These are phyloP conservation scores for Ciborinia camelliae DNA, from an alignment of 2,329 filamentous ascomycete species.

Conservation along the genomic window DNA sequence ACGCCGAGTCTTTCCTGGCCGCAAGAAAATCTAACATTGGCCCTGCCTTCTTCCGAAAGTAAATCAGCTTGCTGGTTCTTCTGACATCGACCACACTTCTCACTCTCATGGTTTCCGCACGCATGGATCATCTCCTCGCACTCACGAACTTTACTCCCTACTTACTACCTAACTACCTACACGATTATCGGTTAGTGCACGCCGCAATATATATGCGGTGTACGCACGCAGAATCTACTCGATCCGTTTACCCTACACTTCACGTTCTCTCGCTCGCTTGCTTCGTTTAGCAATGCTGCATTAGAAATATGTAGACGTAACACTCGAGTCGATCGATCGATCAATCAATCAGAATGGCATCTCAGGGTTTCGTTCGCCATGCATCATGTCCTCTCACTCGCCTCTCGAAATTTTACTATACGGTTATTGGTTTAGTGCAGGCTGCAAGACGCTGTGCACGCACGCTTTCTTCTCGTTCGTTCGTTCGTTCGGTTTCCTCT, in stretches of 20 bases:
- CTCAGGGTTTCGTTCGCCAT: no score
- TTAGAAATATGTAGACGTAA: neutral
- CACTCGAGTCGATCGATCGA: no score
- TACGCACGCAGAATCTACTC: neutral
- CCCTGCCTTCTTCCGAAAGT: neutral
- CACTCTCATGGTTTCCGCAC: neutral
- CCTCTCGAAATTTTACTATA: no score
- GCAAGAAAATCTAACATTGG: neutral
- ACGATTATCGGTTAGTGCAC: neutral
- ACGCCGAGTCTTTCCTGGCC: neutral
- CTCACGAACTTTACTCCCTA: neutral
- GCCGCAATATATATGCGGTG: neutral
- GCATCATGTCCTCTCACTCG: no score
- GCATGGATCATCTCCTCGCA: neutral
- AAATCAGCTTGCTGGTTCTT: neutral
- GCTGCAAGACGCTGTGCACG: no score
- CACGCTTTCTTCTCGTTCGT: no score
- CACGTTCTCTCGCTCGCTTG: neutral
- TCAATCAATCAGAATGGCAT: no score
- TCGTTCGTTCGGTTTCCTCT: no score
- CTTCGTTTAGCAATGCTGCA: neutral
- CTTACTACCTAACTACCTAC: no score
- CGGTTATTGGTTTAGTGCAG: no score
- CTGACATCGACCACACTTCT: neutral
- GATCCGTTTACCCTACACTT: neutral